These are phyloP conservation scores for Lanmaoa rubissima DNA, from an alignment of 768 basidiomycete genomes.

Conservation along the genomic window DNA sequence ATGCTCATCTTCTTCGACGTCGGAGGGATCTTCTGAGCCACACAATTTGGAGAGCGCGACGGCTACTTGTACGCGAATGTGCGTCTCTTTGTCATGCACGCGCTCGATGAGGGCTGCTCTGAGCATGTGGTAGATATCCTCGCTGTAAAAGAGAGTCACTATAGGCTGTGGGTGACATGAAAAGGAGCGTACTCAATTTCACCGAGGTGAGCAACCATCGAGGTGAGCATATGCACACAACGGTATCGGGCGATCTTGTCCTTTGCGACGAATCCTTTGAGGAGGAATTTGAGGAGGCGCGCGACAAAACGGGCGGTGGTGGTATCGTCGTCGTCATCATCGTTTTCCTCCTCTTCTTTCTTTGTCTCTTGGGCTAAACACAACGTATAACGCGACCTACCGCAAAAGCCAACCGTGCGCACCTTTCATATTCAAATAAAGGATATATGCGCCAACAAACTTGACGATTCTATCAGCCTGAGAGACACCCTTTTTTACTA, in stretches of 20 bases:
- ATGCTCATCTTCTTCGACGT: slow-evolving; percentile 45
- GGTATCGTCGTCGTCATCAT: slow-evolving; percentile 63
- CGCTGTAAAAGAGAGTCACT: slow-evolving; percentile 43
- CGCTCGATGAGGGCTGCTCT: slow-evolving; percentile 67
- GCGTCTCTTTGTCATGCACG: slow-evolving; percentile 72
- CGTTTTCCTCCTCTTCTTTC: slow-evolving; percentile 34
- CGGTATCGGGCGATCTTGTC: slow-evolving; percentile 87
- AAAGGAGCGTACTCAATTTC: slow-evolving; percentile 70
- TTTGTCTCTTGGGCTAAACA: slow-evolving; percentile 37
- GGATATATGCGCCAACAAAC: slow-evolving; percentile 78
- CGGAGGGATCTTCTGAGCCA: slow-evolving; percentile 61
- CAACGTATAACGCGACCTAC: background rate
- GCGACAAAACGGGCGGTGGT: slow-evolving; percentile 66
- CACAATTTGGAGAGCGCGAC: slow-evolving; percentile 77
- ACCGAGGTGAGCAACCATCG: slow-evolving; percentile 77
- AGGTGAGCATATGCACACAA: slow-evolving; percentile 69
- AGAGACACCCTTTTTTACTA: slow-evolving; percentile 75
- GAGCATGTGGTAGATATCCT: slow-evolving; percentile 67
- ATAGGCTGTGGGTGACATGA: background rate
- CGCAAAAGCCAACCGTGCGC: slow-evolving; percentile 7
- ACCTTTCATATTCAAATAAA: slow-evolving; percentile 78
- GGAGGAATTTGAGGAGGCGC: slow-evolving; percentile 65
- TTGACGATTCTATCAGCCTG: slow-evolving; percentile 78
- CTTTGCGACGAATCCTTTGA: slow-evolving; percentile 79
- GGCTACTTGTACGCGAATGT: slow-evolving; percentile 76